Percentiles rank a stretch among this genome's conserved stretches.
Evolutionary conservation across 306 rosid genomes (phyloP).

Genomic region (Calophaca sinica): DNA sequence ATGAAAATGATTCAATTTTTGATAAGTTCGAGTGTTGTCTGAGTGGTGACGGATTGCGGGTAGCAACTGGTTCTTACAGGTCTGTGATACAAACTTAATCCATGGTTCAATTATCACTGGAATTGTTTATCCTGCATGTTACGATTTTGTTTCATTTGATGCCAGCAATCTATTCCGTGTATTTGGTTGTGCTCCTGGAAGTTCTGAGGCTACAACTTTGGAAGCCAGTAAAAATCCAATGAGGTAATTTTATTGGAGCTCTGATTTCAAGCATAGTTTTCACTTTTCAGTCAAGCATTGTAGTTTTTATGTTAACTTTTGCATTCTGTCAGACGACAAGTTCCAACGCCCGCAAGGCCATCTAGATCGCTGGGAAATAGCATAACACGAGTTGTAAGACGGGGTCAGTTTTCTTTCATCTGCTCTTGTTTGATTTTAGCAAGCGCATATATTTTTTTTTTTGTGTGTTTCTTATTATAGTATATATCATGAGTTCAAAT

Average conservation of each 20-base stretch:
- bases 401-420: constrained; percentile 61
- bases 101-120: background rate
- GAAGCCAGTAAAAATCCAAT: constrained; percentile 99
- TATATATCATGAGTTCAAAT: background rate
- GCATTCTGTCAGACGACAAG: constrained; percentile 74
- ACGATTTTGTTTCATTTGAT: constrained; percentile 46
- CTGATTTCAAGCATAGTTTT: constrained; percentile 31
- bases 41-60: constrained; percentile 88
- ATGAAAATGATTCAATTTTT: constrained; percentile 95
- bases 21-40: constrained; percentile 97
- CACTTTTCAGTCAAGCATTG: constrained; percentile 11
- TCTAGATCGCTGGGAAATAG: constrained; percentile 94
- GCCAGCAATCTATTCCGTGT: constrained; percentile 95
- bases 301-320: constrained; percentile 3
- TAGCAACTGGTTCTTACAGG: constrained; percentile 99
- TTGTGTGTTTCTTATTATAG: background rate
- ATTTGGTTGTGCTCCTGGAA: constrained; percentile 86
- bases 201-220: constrained; percentile 80
- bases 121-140: constrained; percentile 23
- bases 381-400: constrained; percentile 87
- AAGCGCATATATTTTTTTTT: background rate
- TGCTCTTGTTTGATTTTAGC: constrained; percentile 2
- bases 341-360: constrained; percentile 93
- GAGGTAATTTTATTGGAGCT: constrained; percentile 64
- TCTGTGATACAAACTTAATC: constrained; percentile 46